Percentiles rank a stretch among this genome's conserved stretches.
Evolutionary conservation across 768 basidiomycete genomes (phyloP).

Genomic region (Suillus paluster): DNA sequence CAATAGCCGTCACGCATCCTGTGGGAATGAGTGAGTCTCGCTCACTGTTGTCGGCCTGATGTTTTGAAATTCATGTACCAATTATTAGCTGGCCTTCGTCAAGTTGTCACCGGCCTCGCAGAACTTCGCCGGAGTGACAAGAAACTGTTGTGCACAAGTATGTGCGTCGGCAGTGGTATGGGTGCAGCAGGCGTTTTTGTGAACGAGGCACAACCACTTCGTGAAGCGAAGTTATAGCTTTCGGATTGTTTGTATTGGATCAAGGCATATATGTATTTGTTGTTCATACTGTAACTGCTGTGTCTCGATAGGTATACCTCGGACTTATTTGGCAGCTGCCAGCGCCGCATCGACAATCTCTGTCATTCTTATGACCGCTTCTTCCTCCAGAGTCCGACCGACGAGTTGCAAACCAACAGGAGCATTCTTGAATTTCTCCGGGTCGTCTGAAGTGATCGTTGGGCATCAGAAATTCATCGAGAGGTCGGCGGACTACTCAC

Average conservation of each 20-base stretch:
- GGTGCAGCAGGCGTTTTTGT: constrained; percentile 83
- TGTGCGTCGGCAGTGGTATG: constrained; percentile 88
- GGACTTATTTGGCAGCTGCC: constrained; percentile 26
- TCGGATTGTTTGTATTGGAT: constrained; percentile 1
- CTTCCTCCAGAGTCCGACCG: constrained; percentile 74
- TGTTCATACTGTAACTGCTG: not conserved
- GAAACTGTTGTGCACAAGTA: constrained; percentile 79
- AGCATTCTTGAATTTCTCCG: constrained; percentile 55
- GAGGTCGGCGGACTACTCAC: constrained; percentile 40
- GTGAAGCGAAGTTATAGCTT: constrained; percentile 29
- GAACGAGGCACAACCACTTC: constrained; percentile 53
- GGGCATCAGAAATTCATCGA: not conserved
- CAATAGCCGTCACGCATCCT: constrained; percentile 84
- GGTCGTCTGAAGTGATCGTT: constrained; percentile 51
- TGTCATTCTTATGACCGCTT: constrained; percentile 70
- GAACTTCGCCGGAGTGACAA: constrained; percentile 74
- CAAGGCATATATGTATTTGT: not conserved
- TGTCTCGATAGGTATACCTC: not conserved
- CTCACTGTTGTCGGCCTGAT: not conserved
- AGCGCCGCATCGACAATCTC: constrained; percentile 66
- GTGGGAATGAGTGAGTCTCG: constrained; percentile 75
- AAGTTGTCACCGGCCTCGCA: constrained; percentile 87
- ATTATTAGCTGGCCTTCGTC: constrained; percentile 74
- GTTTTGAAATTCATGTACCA: constrained; percentile 17
- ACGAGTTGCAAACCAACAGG: constrained; percentile 71